Evolutionary conservation across 2,329 filamentous ascomycete genomes (phyloP).

Genomic region (Aspergillus quadricinctus): DNA sequence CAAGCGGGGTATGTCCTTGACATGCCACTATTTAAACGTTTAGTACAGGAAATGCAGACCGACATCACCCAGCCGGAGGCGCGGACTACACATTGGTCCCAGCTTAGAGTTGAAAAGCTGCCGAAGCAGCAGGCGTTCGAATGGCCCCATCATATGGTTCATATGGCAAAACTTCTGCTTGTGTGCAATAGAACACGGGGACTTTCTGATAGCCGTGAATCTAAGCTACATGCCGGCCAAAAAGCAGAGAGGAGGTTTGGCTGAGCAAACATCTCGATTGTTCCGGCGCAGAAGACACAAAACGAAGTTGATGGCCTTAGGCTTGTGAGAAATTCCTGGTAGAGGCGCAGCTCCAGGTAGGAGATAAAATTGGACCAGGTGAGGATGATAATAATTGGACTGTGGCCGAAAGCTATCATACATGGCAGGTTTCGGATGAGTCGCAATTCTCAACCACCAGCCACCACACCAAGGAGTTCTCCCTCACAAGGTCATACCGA

Average conservation of each 20-base stretch:
- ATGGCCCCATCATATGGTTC: background rate
- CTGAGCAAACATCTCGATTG: no score
- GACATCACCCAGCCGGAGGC: background rate
- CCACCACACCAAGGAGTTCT: background rate
- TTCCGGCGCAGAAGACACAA: no score
- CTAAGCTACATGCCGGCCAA: no score
- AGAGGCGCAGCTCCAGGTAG: background rate
- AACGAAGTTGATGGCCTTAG: no score
- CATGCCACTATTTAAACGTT: background rate
- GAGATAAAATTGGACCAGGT: background rate
- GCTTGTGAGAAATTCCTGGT: no score
- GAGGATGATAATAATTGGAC: background rate
- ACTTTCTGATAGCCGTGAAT: no score
- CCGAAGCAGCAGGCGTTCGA: background rate
- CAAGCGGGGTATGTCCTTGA: background rate
- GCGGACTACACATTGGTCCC: background rate
- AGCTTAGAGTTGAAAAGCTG: background rate
- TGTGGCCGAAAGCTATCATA: background rate
- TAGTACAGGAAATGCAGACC: background rate
- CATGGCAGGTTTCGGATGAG: background rate
- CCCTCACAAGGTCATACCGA: background rate
- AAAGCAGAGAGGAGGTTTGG: no score
- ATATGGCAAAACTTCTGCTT: background rate
- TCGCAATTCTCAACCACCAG: background rate
- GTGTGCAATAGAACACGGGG: no score